Percentiles rank a stretch among this genome's conserved stretches.
phyloP scores from a whole-genome alignment of 2,329 filamentous ascomycete species.

The Aphanoascus verrucosus region DNA sequence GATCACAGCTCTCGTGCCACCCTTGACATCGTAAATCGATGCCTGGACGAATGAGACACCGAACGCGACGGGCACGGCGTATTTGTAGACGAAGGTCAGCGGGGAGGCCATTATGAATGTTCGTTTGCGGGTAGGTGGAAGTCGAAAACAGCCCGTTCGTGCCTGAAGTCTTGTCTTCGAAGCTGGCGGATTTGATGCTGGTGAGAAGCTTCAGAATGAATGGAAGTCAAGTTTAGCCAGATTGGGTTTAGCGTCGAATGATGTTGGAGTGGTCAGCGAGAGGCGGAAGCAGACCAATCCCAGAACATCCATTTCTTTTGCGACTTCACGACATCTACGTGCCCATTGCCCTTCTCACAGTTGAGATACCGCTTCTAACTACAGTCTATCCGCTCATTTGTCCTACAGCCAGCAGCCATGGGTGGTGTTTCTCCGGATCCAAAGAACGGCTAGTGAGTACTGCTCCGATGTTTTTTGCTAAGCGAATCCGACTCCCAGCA shows the following conservation, averaged over 20 bases:
- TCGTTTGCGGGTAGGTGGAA: conserved; percentile 10
- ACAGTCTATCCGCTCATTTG: not conserved
- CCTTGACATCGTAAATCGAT: conserved; percentile 93
- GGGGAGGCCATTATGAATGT: conserved; percentile 39
- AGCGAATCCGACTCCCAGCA: not conserved
- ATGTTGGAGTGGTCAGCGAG: conserved; percentile 13
- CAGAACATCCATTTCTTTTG: conserved; percentile 15
- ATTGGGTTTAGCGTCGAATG: conserved; percentile 29
- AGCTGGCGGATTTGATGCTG: conserved; percentile 22
- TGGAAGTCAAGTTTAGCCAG: conserved; percentile 21
- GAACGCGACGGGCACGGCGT: conserved; percentile 61
- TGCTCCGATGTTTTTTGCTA: not conserved
- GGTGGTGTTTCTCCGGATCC: conserved; percentile 29
- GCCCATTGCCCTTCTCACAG: not conserved
- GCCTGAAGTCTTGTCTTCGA: conserved; percentile 11
- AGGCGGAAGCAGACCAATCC: conserved; percentile 14
- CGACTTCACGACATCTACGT: not conserved
- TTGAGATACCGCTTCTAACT: not conserved
- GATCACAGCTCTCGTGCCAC: conserved; percentile 89
- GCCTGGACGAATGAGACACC: conserved; percentile 59
- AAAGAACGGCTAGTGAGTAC: conserved; percentile 37
- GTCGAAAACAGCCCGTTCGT: not conserved
- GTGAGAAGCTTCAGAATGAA: conserved; percentile 12
- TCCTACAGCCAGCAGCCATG: conserved; percentile 22
- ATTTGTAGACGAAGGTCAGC: conserved; percentile 29